Conservation (phyloP, 2,329 filamentous ascomycete genomes). For the Pyricularia sp. region DNA sequence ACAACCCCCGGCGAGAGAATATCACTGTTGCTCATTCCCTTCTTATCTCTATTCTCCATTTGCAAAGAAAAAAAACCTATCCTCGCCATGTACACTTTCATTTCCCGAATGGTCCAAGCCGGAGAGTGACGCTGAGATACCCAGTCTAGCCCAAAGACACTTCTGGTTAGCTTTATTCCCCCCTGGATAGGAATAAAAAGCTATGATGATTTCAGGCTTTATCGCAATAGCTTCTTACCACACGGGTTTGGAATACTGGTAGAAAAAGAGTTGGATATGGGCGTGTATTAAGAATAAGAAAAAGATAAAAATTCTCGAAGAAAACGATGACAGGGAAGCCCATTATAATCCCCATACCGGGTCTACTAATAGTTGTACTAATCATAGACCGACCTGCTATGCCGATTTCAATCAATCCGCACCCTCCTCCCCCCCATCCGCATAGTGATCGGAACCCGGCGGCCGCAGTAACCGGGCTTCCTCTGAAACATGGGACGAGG, state of each 20-base stretch:
- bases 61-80: not conserved
- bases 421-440: no score
- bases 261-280: no score
- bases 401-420: no score
- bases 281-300: no score
- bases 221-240: no score
- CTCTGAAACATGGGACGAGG: not conserved
- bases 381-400: no score
- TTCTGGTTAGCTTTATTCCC: not conserved
- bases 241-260: no score
- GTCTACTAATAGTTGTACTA: no score
- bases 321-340: no score
- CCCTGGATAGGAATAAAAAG: not conserved
- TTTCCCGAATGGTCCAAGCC: not conserved
- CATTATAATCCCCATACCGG: no score
- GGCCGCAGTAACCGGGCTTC: not conserved
- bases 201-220: not conserved
- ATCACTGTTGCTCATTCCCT: not conserved
- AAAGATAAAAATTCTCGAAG: no score
- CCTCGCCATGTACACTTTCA: not conserved
- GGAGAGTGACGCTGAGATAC: not conserved
- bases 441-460: not conserved
- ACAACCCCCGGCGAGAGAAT: no score
- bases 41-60: not conserved
- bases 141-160: not conserved